Evolutionary conservation across 352 stramenopile species (phyloP).

Genomic region (Phytophthora foliorum): DNA sequence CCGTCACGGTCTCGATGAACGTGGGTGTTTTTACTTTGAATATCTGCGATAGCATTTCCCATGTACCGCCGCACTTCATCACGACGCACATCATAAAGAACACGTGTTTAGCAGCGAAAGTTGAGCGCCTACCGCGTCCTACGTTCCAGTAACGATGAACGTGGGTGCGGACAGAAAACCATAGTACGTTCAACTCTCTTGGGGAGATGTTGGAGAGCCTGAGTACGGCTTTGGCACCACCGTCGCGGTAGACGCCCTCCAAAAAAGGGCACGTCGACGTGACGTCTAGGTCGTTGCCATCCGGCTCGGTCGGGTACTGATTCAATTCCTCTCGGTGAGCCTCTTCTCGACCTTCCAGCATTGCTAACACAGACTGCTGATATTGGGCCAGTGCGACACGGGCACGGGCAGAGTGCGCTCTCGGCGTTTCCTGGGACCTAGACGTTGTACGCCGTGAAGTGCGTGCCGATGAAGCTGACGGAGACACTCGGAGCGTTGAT

Average conservation of each 20-base stretch:
- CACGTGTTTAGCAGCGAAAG: conserved; percentile 1
- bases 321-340: not conserved
- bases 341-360: too few relatives aligned
- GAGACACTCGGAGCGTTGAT: too few relatives aligned
- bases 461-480: too few relatives aligned
- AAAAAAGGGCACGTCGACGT: not conserved
- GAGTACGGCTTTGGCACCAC: not conserved
- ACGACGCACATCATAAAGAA: conserved; percentile 1
- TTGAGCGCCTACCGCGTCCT: not conserved
- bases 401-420: too few relatives aligned
- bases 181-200: not conserved
- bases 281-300: not conserved
- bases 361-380: too few relatives aligned
- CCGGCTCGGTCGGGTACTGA: not conserved
- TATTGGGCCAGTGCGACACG: too few relatives aligned
- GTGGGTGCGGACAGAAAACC: not conserved
- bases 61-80: not conserved
- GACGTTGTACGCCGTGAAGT: too few relatives aligned
- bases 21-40: not conserved
- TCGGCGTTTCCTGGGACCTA: too few relatives aligned
- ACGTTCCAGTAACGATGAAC: conserved; percentile 11
- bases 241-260: not conserved
- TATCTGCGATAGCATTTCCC: not conserved
- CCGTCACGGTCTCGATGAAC: not conserved
- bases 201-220: not conserved